phyloP scores from a whole-genome alignment of 139 green algal genomes.

The Picochlorum sp. region DNA sequence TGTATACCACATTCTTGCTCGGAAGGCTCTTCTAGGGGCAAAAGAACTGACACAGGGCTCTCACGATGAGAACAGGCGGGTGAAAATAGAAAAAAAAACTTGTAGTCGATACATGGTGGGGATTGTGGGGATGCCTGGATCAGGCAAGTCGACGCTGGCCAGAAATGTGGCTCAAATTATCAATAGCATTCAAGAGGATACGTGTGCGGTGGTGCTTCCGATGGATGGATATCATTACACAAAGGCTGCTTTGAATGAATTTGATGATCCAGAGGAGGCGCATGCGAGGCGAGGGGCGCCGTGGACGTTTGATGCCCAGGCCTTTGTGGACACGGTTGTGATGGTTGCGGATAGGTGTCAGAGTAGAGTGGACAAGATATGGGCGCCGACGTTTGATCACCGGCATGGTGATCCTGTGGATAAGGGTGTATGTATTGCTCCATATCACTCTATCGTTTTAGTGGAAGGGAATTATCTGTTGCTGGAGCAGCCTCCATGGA shows the following conservation, averaged over 20 bases:
- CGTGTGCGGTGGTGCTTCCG: conserved; percentile 35
- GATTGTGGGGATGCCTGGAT: conserved; percentile 67
- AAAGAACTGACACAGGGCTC: not conserved
- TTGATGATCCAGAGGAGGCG: conserved; percentile 57
- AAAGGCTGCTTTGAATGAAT: conserved; percentile 61
- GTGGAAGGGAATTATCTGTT: conserved; percentile 89
- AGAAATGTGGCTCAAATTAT: conserved; percentile 34
- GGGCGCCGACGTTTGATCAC: conserved; percentile 80
- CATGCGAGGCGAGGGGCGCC: conserved; percentile 55
- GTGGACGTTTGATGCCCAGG: conserved; percentile 75
- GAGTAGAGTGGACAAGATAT: not conserved
- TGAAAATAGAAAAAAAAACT: no score
- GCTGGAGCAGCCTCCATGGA: conserved; percentile 47
- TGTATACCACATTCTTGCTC: conserved; percentile 11
- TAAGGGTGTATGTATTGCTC: conserved; percentile 40
- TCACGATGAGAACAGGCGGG: no score
- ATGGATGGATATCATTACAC: conserved; percentile 87
- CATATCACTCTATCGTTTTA: conserved; percentile 45
- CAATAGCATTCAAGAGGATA: conserved; percentile 38
- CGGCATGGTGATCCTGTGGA: conserved; percentile 58
- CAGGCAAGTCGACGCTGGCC: conserved; percentile 71
- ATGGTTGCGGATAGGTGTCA: conserved; percentile 4
- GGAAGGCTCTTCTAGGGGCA: conserved; percentile 2
- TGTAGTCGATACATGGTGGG: conserved; percentile 45
- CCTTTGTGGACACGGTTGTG: conserved; percentile 46